Evolutionary conservation across 1,139 yeast genomes (phyloP).

Genomic region (Zygoascus hellenicus): DNA sequence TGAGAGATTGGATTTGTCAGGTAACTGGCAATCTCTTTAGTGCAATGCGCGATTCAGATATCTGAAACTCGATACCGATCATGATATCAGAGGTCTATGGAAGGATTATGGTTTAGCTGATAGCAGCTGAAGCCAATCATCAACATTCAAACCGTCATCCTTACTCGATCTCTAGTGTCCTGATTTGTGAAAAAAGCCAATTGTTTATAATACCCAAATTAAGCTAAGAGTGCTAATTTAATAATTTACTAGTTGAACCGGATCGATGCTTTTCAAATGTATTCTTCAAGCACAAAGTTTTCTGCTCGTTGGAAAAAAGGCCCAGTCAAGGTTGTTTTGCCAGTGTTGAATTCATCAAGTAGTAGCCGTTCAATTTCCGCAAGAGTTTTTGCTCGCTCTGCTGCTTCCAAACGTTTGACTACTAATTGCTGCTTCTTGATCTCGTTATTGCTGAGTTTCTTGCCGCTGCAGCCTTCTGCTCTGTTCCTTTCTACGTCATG

Average conservation of each 20-base stretch:
- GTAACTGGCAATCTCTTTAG: constrained; percentile 21
- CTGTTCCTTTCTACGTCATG: constrained; percentile 22
- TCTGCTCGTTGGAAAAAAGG: constrained; percentile 15
- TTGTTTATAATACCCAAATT: too few relatives aligned
- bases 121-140: too few relatives aligned
- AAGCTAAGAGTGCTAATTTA: not conserved
- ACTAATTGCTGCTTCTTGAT: constrained; percentile 15
- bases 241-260: not conserved
- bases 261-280: not conserved
- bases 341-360: constrained; percentile 17
- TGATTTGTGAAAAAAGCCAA: too few relatives aligned
- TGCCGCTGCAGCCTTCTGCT: constrained; percentile 21
- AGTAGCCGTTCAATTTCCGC: constrained; percentile 15
- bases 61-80: constrained; percentile 30
- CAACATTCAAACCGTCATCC: too few relatives aligned
- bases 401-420: constrained; percentile 12
- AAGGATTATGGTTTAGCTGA: too few relatives aligned
- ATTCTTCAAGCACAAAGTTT: constrained; percentile 10
- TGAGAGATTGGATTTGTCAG: constrained; percentile 23
- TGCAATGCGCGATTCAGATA: constrained; percentile 28
- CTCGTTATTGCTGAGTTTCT: constrained; percentile 19
- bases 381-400: constrained; percentile 14
- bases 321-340: constrained; percentile 13
- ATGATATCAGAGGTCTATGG: constrained; percentile 18
- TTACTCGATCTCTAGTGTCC: too few relatives aligned